phyloP scores from a whole-genome alignment of 2,329 filamentous ascomycete species.

The Aureobasidium sp. region DNA sequence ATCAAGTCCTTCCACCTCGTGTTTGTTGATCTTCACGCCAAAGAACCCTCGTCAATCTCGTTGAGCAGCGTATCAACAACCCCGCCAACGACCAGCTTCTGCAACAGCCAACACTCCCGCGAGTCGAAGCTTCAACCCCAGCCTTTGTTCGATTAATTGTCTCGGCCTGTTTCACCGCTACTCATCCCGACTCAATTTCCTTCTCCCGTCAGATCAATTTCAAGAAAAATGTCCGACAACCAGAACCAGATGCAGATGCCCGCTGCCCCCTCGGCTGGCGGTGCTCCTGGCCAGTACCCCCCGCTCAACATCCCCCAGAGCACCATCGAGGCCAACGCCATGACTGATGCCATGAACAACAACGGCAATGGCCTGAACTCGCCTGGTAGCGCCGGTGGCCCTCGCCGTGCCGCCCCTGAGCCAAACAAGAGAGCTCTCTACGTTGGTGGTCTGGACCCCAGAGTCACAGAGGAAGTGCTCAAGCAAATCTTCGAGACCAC shows the following conservation, averaged over 20 bases:
- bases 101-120: neutral
- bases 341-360: constrained; percentile 73
- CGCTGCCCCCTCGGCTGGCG: constrained; percentile 59
- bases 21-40: neutral
- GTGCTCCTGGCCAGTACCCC: constrained; percentile 72
- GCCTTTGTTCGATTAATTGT: constrained; percentile 13
- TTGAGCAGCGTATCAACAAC: neutral
- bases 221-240: constrained; percentile 64
- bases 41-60: neutral
- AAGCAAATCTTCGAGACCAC: constrained; percentile 99
- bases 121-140: constrained; percentile 7
- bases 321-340: constrained; percentile 85
- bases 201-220: neutral
- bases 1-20: neutral
- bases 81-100: constrained; percentile 1
- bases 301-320: constrained; percentile 85
- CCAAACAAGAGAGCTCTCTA: constrained; percentile 98
- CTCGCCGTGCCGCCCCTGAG: constrained; percentile 88
- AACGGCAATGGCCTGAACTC: constrained; percentile 67
- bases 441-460: constrained; percentile 86
- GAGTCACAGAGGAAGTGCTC: constrained; percentile 92
- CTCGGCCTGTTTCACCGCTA: constrained; percentile 7
- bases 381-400: constrained; percentile 72
- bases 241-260: constrained; percentile 60
- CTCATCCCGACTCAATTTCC: neutral